Base-by-base conservation (phyloP, 192 early-diverging fungal species). In the Phycomyces blakesleeanus region DNA sequence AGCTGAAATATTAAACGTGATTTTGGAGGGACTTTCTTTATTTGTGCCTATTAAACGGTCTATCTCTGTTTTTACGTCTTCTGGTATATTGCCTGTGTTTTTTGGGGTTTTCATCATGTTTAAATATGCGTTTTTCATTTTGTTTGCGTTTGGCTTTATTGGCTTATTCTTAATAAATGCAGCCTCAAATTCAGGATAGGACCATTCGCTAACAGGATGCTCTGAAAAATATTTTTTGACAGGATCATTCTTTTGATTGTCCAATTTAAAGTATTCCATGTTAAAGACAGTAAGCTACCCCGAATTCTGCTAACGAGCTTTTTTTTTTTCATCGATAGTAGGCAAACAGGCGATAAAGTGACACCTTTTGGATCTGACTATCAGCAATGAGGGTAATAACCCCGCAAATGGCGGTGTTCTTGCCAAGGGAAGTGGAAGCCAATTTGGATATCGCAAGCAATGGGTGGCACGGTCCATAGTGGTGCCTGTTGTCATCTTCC, bases 111-210 rank as follows among this genome's bases (percentile, higher is more conserved):
- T 55, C 26, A 55, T 25, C 10, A 11, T 27, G 26, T 29, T 55
- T 25, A 55, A 55, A 55, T 55, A 55, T 25, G 53, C 53, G 53
- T n/a, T 55, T 34, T 55, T 55, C 27, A 27, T 25, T 55, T 55
- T 55, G 5, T 29, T 55, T 55, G n/a, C 8, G 27, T 55, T 55
- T 25, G 26, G 25, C 25, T 55, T 55, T 55, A 34, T 55, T 29
- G 53, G 16, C 53, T 34, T 55, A 25, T 27, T 29, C 27, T 55
- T 55, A 27, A 27, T 55, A n/a, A 55, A 5, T 27, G 53, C 53
- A 27, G 53, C 53, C 27, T 55, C 53, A 55, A 2, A 55, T 25
- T 55, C 26, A 4, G 27, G 53, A 27, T 55, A 55, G 27, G 53
- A 55, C 53, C 53, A 55, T 55, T 55, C 26, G 2, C 53, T 27